Evolutionary conservation across 2,329 filamentous ascomycete species (phyloP).

Genomic region (Sordariomycetes sp.): DNA sequence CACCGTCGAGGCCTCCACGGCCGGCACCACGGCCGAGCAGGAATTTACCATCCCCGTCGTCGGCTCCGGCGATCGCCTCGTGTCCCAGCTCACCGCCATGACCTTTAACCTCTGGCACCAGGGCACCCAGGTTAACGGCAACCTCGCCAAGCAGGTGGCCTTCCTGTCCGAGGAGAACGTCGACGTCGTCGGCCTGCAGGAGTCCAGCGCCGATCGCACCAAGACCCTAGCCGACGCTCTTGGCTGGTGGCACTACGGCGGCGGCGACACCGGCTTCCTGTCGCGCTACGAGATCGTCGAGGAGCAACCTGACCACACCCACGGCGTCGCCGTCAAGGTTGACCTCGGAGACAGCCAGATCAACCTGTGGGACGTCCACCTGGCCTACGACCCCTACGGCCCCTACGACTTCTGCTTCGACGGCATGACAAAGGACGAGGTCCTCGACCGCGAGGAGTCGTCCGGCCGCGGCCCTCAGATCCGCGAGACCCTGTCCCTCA

Average conservation of each 20-base stretch:
- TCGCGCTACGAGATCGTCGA: constrained; percentile 28
- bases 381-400: constrained; percentile 28
- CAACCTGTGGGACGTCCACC: constrained; percentile 25
- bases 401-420: constrained; percentile 33
- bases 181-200: constrained; percentile 28
- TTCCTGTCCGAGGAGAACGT: constrained; percentile 20
- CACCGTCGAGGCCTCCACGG: constrained; percentile 18
- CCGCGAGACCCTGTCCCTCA: constrained; percentile 20
- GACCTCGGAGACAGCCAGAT: constrained; percentile 20
- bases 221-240: constrained; percentile 24
- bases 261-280: constrained; percentile 22
- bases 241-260: constrained; percentile 26
- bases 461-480: constrained; percentile 29
- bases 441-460: constrained; percentile 21
- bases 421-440: constrained; percentile 18
- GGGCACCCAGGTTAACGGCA: constrained; percentile 22
- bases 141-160: constrained; percentile 26
- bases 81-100: constrained; percentile 23
- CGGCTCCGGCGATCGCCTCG: constrained; percentile 13
- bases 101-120: constrained; percentile 30
- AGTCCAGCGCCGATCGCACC: constrained; percentile 19
- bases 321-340: constrained; percentile 21
- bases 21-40: constrained; percentile 15
- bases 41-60: constrained; percentile 22
- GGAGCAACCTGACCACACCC: constrained; percentile 13